Evolutionary conservation across 306 rosid species (phyloP).

Genomic region (Delonix regia): DNA sequence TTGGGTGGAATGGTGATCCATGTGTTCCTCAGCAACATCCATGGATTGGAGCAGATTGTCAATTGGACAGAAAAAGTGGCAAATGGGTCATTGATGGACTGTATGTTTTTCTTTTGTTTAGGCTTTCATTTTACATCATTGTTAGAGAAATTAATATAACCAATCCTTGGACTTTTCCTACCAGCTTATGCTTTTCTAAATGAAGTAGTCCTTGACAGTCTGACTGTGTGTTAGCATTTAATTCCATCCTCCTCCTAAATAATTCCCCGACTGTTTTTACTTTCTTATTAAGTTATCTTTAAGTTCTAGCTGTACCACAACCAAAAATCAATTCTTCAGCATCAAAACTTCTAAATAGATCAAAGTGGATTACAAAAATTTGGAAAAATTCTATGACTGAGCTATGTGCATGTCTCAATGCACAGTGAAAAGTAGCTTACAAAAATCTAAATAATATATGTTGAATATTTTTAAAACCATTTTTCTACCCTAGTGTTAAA

Average conservation of each 20-base stretch:
- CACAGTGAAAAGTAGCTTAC: slow-evolving; percentile 19
- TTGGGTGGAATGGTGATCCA: slow-evolving; percentile 99
- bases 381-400: background rate
- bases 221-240: slow-evolving; percentile 17
- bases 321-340: slow-evolving; percentile 19
- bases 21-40: slow-evolving; percentile 99
- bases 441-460: background rate
- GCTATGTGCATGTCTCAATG: background rate
- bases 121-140: slow-evolving; percentile 30
- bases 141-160: background rate
- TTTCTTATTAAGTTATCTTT: slow-evolving; percentile 9
- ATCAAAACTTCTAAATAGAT: slow-evolving; percentile 8
- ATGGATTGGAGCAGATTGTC: slow-evolving; percentile 95
- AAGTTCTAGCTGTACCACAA: background rate
- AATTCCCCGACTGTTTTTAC: slow-evolving; percentile 5
- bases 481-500: background rate
- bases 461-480: background rate
- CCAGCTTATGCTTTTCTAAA: background rate
- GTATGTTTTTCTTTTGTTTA: slow-evolving; percentile 52
- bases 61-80: slow-evolving; percentile 58
- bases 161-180: background rate
- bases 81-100: slow-evolving; percentile 96
- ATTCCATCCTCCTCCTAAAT: background rate
- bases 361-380: background rate
- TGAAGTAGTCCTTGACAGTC: background rate